Evolutionary conservation across 306 rosid species (phyloP), one percentile per base, ranked within the genome.

Genomic region (Prunus fruticosa): DNA sequence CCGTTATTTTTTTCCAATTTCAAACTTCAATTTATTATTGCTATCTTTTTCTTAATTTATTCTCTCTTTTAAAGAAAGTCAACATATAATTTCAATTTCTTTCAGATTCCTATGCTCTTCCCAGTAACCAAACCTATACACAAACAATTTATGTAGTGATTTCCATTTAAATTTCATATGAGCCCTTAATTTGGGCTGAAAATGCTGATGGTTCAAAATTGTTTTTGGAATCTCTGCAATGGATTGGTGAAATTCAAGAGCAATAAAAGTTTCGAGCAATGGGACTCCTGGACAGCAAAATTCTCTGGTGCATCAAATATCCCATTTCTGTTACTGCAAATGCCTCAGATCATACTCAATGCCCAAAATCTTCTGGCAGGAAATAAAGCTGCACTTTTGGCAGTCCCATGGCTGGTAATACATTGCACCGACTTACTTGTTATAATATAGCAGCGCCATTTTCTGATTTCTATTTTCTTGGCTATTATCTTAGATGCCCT

Each of bases 341-440:
- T 91, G 86, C 98, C 98, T 22, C 98, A 93, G 75, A 93, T 93
- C 79, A 72, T 89, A 54, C 98, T 93, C 45, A 93, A 93, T 72
- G 83, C 98, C 50, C 85, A 85, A 22, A 93, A 93, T 79, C 98
- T 93, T 38, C 5, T 87, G 52, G 79, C 94, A 1, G 96, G 91
- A 64, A 89, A 91, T 79, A 84, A 82, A 45, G 75, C 82, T 25
- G 98, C 98, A 11, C 95, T 93, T 71, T 75, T 84, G 22, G 98
- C 98, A 3, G 86, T 93, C 56, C 95, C 96, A 34, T 93, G 98
- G 98, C 94, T 90, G 85, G 93, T 89, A 79, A 58, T 47, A 20
- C 62, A 19, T 49, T 80, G 50, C 77, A 76, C 68, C 19, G 52
- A 61, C 52, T 32, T 60, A 53, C 19, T 45, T 19, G 11, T 61